Evolutionary conservation across 1,139 yeast genomes (phyloP).

Genomic region (Magnusiomyces tetraspermus): DNA sequence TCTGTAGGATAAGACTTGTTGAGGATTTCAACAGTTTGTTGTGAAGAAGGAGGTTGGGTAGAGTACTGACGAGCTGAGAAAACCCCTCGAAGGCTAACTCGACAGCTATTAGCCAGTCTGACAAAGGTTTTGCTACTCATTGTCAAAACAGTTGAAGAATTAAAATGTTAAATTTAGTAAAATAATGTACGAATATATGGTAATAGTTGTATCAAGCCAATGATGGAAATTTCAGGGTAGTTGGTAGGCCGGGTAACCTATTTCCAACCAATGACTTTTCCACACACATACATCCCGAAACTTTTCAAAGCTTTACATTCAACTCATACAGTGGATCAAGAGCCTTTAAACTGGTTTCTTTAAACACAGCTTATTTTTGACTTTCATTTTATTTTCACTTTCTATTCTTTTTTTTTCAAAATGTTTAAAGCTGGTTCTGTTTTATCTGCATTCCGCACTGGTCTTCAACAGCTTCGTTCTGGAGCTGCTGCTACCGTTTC

Average conservation of each 20-base stretch:
- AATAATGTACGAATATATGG: not conserved
- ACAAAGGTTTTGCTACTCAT: not conserved
- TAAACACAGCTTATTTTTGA: no score
- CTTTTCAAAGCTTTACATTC: no score
- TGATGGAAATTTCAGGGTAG: not conserved
- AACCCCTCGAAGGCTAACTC: not conserved
- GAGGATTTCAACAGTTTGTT: constrained; percentile 29
- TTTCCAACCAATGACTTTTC: not conserved
- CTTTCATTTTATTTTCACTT: no score
- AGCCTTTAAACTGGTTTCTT: no score
- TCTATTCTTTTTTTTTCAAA: not conserved
- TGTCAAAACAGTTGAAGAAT: not conserved
- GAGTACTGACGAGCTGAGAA: not conserved
- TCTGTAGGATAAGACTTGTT: constrained; percentile 53
- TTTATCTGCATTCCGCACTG: not conserved
- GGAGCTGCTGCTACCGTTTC: not conserved
- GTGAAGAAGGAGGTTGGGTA: constrained; percentile 11
- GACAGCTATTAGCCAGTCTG: not conserved
- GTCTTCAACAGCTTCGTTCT: not conserved
- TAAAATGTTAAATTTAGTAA: no score
- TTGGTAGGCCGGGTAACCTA: not conserved
- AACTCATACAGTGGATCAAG: no score
- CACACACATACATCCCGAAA: no score
- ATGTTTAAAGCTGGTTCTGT: constrained; percentile 5
- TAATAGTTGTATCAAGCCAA: not conserved